Evolutionary conservation across 2,329 filamentous ascomycete species (phyloP).

Genomic region (Fusarium pilosicola): DNA sequence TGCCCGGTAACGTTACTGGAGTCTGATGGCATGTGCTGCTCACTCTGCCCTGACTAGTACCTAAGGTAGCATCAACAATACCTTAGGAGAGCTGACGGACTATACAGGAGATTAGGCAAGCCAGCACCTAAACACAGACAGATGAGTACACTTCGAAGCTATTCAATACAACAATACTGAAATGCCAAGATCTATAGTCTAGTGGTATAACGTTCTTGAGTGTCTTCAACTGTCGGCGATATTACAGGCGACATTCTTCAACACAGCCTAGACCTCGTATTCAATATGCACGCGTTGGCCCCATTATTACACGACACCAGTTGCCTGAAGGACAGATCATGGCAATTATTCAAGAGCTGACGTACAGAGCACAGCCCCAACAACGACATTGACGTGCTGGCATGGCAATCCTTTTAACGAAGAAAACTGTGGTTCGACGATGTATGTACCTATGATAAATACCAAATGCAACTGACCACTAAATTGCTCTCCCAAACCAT

Average conservation of each 20-base stretch:
- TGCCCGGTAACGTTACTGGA: neutral
- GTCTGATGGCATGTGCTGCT: neutral
- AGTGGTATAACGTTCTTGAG: neutral
- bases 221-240: neutral
- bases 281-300: conserved; percentile 1
- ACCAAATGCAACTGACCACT: neutral
- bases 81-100: neutral
- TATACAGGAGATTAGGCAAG: neutral
- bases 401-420: neutral
- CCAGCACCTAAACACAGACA: neutral
- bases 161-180: neutral
- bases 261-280: conserved; percentile 18
- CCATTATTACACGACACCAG: conserved; percentile 2
- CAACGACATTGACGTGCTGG: neutral
- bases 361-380: neutral
- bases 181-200: neutral
- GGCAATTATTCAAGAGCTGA: conserved; percentile 9
- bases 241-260: neutral
- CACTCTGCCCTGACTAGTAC: neutral
- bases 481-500: neutral
- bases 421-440: neutral
- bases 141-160: neutral
- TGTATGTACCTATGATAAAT: neutral
- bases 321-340: neutral
- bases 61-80: no score